These are phyloP conservation scores for Pouteria glomerata DNA, from an alignment of 148 eudicot species.

Conservation along the genomic window DNA sequence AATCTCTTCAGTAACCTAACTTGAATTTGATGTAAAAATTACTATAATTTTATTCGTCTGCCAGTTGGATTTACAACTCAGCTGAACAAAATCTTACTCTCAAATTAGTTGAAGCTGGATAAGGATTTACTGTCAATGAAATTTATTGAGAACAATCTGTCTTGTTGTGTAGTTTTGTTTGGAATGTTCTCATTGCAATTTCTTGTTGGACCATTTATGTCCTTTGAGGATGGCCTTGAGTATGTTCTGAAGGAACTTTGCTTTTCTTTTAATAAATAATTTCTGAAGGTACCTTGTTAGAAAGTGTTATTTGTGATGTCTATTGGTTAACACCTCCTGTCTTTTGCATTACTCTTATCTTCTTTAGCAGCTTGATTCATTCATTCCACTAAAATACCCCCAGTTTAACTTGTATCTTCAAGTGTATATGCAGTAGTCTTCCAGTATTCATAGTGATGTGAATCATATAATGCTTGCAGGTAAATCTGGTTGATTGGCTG, in stretches of 20 bases:
- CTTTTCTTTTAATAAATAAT: neutral
- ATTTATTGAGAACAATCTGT: no score
- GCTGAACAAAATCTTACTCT: no score
- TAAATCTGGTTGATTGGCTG: constrained; percentile 71
- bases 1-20: neutral
- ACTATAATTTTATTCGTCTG: no score
- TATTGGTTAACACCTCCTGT: neutral
- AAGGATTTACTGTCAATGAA: no score
- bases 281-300: neutral
- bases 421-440: neutral
- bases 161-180: no score
- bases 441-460: neutral
- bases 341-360: neutral
- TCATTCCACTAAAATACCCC: neutral
- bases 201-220: neutral
- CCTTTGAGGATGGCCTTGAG: neutral
- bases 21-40: no score
- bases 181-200: neutral
- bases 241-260: no score
- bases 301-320: neutral
- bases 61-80: no score
- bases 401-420: neutral
- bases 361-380: neutral
- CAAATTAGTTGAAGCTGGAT: no score
- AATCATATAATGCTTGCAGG: constrained; percentile 28